Conservation (phyloP, 257 asterid genomes). For the Eustoma russellianum region DNA sequence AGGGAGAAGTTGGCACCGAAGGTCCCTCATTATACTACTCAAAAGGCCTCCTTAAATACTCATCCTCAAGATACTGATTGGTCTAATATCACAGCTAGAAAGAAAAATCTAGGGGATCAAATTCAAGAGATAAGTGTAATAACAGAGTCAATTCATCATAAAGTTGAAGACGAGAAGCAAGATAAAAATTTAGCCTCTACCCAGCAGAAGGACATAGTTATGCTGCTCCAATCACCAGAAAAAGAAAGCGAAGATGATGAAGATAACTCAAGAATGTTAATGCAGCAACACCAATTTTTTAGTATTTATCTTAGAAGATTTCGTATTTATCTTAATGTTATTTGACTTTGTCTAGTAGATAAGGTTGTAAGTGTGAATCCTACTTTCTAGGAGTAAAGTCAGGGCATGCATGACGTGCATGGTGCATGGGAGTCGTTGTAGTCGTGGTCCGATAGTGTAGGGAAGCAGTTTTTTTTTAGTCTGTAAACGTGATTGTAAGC, state of each 20-base stretch:
- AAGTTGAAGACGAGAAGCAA: constrained; percentile 13
- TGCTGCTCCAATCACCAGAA: constrained; percentile 40
- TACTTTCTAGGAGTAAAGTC: too few species aligned
- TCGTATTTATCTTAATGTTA: too few species aligned
- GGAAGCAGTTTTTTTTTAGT: too few species aligned
- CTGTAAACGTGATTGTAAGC: too few species aligned
- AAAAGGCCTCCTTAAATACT: constrained; percentile 35
- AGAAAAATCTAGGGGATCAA: constrained; percentile 43
- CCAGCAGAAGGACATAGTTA: constrained; percentile 49
- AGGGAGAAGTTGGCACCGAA: constrained; percentile 47
- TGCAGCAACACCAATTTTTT: too few species aligned
- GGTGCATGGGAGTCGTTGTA: too few species aligned
- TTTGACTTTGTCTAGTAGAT: too few species aligned
- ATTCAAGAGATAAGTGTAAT: constrained; percentile 33
- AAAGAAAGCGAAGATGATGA: constrained; percentile 30
- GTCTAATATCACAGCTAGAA: constrained; percentile 67
- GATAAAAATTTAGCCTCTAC: constrained; percentile 20
- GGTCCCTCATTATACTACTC: constrained; percentile 43
- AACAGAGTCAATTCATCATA: constrained; percentile 20
- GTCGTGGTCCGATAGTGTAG: too few species aligned
- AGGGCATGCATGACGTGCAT: too few species aligned
- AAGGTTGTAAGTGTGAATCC: too few species aligned
- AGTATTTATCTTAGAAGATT: too few species aligned
- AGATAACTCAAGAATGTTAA: constrained; percentile 8
- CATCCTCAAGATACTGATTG: constrained; percentile 42